Conservation (phyloP, 768 basidiomycete genomes). For the Pleurotus eryngii region DNA sequence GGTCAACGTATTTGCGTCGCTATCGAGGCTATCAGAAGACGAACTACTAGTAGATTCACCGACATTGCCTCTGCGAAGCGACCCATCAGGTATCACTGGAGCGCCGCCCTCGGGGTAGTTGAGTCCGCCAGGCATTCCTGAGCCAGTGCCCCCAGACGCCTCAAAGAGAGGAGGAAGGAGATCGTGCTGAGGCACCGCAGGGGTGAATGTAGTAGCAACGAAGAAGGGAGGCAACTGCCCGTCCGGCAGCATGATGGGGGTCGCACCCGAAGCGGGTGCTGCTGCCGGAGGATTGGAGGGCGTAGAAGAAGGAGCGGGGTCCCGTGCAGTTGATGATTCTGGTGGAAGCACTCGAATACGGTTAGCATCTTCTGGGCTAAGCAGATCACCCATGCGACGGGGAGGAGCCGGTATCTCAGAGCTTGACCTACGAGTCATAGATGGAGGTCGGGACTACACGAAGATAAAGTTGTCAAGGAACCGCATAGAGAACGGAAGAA, state of each 20-base stretch:
- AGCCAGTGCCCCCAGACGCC: background rate
- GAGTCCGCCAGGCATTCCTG: conserved; percentile 3
- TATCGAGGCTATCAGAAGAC: background rate
- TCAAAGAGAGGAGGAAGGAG: background rate
- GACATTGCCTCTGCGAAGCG: conserved; percentile 6
- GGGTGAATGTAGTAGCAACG: conserved; percentile 8
- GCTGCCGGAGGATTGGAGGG: conserved; percentile 6
- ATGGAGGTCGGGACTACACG: conserved; percentile 19
- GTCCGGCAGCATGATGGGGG: conserved; percentile 10
- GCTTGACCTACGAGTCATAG: conserved; percentile 16
- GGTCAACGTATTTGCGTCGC: conserved; percentile 3
- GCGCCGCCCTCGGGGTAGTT: background rate
- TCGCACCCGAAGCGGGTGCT: background rate
- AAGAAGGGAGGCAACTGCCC: conserved; percentile 8
- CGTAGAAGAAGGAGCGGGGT: conserved; percentile 6
- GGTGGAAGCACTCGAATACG: conserved; percentile 8
- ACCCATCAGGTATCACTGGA: conserved; percentile 8
- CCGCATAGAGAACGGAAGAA: background rate
- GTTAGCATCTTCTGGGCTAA: conserved; percentile 11
- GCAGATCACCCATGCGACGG: conserved; percentile 2
- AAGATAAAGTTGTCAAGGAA: conserved; percentile 4
- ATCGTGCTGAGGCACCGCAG: background rate
- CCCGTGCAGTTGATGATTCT: background rate
- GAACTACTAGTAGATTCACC: background rate
- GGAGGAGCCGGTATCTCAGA: background rate